A percentile compares a stretch with the other conserved stretches of the same genome.
These are phyloP conservation scores for Sporothrix euskadiensis DNA, from an alignment of 2,329 filamentous ascomycete species.

Conservation along the genomic window DNA sequence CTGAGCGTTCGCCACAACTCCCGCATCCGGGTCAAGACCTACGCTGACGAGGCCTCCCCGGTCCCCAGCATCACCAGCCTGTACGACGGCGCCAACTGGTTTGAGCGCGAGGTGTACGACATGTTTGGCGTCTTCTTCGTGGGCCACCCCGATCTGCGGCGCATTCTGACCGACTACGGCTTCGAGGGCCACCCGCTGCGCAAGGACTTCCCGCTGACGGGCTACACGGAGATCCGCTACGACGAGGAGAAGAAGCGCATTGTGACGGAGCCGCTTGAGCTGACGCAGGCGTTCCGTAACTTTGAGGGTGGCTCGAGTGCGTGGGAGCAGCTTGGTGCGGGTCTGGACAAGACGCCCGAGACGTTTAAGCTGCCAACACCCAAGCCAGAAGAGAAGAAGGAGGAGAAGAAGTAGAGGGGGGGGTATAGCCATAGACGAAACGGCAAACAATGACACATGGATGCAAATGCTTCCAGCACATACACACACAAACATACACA, in stretches of 20 bases:
- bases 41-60: constrained; percentile 91
- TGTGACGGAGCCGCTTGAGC: constrained; percentile 93
- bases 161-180: constrained; percentile 99
- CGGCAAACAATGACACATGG: not conserved
- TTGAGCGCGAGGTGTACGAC: constrained; percentile 97
- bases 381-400: constrained; percentile 89
- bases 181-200: constrained; percentile 96
- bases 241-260: constrained; percentile 99
- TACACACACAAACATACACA: not conserved
- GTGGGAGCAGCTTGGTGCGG: constrained; percentile 67
- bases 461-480: not conserved
- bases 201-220: constrained; percentile 97
- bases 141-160: constrained; percentile 89
- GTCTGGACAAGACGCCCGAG: constrained; percentile 77
- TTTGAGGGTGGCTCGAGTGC: constrained; percentile 84
- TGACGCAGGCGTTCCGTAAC: constrained; percentile 98
- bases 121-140: constrained; percentile 96
- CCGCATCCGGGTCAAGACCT: constrained; percentile 96
- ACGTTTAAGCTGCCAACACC: constrained; percentile 92
- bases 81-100: constrained; percentile 97
- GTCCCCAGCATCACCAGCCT: constrained; percentile 84
- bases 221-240: constrained; percentile 96
- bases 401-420: constrained; percentile 66
- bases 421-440: not conserved
- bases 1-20: constrained; percentile 95